These are phyloP conservation scores for Corymbia citriodora DNA, from an alignment of 441 rosid genomes.

Conservation along the genomic window DNA sequence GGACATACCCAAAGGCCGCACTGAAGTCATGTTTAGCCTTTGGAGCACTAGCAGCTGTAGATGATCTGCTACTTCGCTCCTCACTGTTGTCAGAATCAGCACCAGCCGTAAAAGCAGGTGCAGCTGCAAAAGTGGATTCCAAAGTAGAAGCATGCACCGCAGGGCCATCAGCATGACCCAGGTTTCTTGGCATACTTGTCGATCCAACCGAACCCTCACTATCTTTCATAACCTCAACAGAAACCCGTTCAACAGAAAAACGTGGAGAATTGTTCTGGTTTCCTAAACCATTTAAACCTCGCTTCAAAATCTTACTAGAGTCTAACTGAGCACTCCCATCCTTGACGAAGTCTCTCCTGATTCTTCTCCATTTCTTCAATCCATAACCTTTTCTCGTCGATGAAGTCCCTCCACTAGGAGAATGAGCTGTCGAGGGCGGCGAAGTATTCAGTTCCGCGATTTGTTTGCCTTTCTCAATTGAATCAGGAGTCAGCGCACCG, in stretches of 20 bases:
- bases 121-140: constrained; percentile 48
- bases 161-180: constrained; percentile 27
- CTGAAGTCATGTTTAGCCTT: constrained; percentile 38
- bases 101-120: constrained; percentile 37
- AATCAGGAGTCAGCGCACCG: background rate
- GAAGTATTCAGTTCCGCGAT: background rate
- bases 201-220: constrained; percentile 37
- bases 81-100: constrained; percentile 68
- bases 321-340: background rate
- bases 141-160: constrained; percentile 22
- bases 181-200: constrained; percentile 20
- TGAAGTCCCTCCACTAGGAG: background rate
- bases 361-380: constrained; percentile 1
- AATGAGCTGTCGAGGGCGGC: background rate
- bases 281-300: background rate
- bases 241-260: constrained; percentile 19
- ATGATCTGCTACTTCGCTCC: constrained; percentile 75
- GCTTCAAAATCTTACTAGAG: constrained; percentile 1
- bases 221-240: constrained; percentile 27
- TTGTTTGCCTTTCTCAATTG: background rate
- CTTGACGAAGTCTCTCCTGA: background rate
- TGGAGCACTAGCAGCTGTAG: constrained; percentile 68
- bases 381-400: background rate
- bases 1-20: constrained; percentile 23
- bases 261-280: constrained; percentile 1